Evolutionary conservation across 1,284 basidiomycete species (phyloP), one percentile per base, ranked within the genome.

Genomic region (Cryptococcus sp.): DNA sequence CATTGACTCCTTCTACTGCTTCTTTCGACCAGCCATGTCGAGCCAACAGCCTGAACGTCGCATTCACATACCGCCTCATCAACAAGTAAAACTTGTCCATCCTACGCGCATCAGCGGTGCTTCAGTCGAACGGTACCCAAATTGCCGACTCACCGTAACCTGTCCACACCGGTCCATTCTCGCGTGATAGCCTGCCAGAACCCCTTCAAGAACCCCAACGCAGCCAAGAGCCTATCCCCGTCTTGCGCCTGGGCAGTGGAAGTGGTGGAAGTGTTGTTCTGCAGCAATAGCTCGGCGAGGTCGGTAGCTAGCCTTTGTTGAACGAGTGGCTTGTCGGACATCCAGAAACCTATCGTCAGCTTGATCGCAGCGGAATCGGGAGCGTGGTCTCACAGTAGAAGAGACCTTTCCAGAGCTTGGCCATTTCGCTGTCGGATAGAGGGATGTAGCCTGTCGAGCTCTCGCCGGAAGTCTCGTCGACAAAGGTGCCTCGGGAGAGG

Each of bases 21-120:
- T 68, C 62, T 14, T 67, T 58, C 5, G 84, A 78, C 92, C 92
- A 97, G 35, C 78, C 75, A 38, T 77, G 74, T 45, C 83, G 78
- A 25, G 83, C 78, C 11, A 97, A 77, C 14, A 97, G 78, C 31
- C 84, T 76, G 71, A 97, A 93, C 0, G 85, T 82, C 0, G 85
- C 86, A 59, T 90, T 86, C 39, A 90, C 78, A 64, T 92, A 97
- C 51, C 87, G 79, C 45, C 94, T 80, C 53, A 97, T 83, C 44
- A 98, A 84, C 80, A 97, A 83, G 68, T 94, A 93, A 71, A 89
- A 98, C 71, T 98, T 98, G 80, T 97, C 92, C 69, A 95, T 84
- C 59, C 91, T 93, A 41, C 23, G 16, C 36, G 18, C 28, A 14
- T 31, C 28, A 31, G 28, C 28, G 28, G 9, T 14, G 14, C 14